Evolutionary conservation across 2,329 filamentous ascomycete genomes (phyloP).

Genomic region (Aspergillus sp.): DNA sequence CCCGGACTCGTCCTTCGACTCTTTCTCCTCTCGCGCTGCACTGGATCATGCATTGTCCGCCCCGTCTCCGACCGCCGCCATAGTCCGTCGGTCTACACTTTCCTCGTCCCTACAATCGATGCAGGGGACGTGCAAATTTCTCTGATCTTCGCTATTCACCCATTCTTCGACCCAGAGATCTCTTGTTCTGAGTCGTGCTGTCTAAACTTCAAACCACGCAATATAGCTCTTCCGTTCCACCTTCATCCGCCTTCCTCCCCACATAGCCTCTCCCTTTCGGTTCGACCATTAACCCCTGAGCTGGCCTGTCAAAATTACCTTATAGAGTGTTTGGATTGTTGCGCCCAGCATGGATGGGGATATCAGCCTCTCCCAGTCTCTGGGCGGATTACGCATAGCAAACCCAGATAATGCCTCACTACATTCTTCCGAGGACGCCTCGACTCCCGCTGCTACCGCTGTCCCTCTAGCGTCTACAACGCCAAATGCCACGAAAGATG

Average conservation of each 20-base stretch:
- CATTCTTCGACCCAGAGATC: slow-evolving; percentile 3
- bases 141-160: neutral
- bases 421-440: slow-evolving; percentile 36
- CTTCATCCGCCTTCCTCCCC: slow-evolving; percentile 13
- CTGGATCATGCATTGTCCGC: slow-evolving; percentile 34
- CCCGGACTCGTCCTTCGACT: slow-evolving; percentile 6
- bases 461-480: slow-evolving; percentile 24
- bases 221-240: slow-evolving; percentile 14
- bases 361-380: slow-evolving; percentile 84
- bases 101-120: slow-evolving; percentile 7
- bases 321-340: slow-evolving; percentile 1
- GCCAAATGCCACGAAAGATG: slow-evolving; percentile 21
- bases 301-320: slow-evolving; percentile 5
- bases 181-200: slow-evolving; percentile 13
- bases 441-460: slow-evolving; percentile 23
- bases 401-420: slow-evolving; percentile 78
- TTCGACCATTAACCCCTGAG: slow-evolving; percentile 9
- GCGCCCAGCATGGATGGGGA: slow-evolving; percentile 77
- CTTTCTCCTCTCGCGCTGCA: slow-evolving; percentile 9
- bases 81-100: slow-evolving; percentile 28
- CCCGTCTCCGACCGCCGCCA: slow-evolving; percentile 32
- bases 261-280: slow-evolving; percentile 9
- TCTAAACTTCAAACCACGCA: slow-evolving; percentile 8
- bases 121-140: neutral
- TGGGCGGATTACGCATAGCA: slow-evolving; percentile 93